A percentile compares a stretch with the other conserved stretches of the same genome.
These are phyloP conservation scores for Endoconidiophora polonica DNA, from an alignment of 2,329 filamentous ascomycete genomes.

Conservation along the genomic window DNA sequence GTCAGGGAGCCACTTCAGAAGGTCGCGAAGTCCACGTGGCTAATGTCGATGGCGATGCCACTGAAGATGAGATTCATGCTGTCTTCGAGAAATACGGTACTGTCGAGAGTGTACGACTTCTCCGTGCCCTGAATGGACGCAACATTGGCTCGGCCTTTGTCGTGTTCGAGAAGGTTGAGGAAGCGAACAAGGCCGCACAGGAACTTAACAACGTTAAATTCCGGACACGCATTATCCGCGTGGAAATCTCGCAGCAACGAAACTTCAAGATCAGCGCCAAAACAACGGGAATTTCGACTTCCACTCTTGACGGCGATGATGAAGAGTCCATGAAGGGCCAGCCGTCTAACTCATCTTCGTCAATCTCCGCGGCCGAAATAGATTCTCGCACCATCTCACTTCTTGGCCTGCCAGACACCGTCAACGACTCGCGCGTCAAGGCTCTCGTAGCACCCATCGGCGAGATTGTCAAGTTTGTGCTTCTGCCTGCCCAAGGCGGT, in stretches of 20 bases:
- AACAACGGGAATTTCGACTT: constrained; percentile 20
- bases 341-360: constrained; percentile 11
- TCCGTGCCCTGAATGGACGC: constrained; percentile 48
- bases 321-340: constrained; percentile 20
- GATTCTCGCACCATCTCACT: constrained; percentile 60
- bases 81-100: constrained; percentile 61
- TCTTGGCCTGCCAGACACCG: constrained; percentile 76
- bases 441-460: constrained; percentile 56
- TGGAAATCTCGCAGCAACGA: constrained; percentile 40
- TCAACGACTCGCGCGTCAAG: constrained; percentile 72
- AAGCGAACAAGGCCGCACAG: constrained; percentile 47
- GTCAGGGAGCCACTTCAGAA: constrained; percentile 68
- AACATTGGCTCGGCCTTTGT: constrained; percentile 70
- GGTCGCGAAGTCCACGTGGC: constrained; percentile 71
- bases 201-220: constrained; percentile 57
- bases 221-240: constrained; percentile 48
- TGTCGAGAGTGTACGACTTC: constrained; percentile 55
- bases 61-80: constrained; percentile 51
- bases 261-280: constrained; percentile 41
- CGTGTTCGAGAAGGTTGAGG: constrained; percentile 53
- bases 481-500: constrained; percentile 68
- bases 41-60: constrained; percentile 44
- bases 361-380: constrained; percentile 22
- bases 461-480: constrained; percentile 53
- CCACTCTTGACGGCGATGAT: constrained; percentile 16